These are phyloP conservation scores for Globisporangium camurandrum DNA, from an alignment of 352 stramenopile species.

Conservation along the genomic window DNA sequence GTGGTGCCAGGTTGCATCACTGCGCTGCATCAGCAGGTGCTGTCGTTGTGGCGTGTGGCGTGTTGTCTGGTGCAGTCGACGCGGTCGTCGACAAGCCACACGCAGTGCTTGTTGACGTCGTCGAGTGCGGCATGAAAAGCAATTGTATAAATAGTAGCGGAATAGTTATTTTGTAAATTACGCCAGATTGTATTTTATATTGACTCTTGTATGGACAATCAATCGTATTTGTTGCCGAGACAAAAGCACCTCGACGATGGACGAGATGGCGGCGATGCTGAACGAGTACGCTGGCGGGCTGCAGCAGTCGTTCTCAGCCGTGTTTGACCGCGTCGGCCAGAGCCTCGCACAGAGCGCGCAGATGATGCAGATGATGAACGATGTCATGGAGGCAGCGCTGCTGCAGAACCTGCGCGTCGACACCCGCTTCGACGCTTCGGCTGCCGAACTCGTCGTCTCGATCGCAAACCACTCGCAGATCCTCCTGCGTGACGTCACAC, in stretches of 20 bases:
- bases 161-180: no score
- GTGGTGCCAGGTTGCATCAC: background rate
- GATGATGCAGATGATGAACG: slow-evolving; percentile 82
- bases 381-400: slow-evolving; percentile 71
- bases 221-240: background rate
- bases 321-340: slow-evolving; percentile 60
- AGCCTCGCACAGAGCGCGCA: slow-evolving; percentile 59
- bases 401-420: slow-evolving; percentile 49
- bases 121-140: no score
- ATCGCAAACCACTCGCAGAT: slow-evolving; percentile 60
- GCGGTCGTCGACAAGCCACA: no score
- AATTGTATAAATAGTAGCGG: no score
- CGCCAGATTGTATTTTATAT: no score
- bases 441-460: slow-evolving; percentile 18
- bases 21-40: background rate
- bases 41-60: background rate
- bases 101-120: no score
- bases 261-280: slow-evolving; percentile 63
- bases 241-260: slow-evolving; percentile 21
- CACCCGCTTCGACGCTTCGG: slow-evolving; percentile 14
- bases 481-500: slow-evolving; percentile 21
- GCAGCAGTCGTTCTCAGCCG: slow-evolving; percentile 63
- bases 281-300: slow-evolving; percentile 46
- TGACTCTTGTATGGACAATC: no score
- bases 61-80: no score